Conservation (phyloP, 768 basidiomycete genomes). For the Rubroboletus pulcherrimus region DNA sequence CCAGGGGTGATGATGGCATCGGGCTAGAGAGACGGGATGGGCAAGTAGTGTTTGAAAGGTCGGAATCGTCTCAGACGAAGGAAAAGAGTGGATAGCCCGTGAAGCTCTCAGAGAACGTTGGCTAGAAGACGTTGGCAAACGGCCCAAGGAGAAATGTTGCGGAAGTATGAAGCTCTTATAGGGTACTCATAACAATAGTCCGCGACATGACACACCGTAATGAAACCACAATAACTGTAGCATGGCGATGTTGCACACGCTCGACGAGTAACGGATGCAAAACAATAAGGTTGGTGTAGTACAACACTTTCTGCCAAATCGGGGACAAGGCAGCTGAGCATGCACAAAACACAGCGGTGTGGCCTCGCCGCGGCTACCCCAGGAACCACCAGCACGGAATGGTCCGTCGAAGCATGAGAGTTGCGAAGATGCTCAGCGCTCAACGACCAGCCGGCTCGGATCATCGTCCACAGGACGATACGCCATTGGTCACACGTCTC, state of each 20-base stretch:
- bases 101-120: conserved; percentile 23
- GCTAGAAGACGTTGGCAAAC: not conserved
- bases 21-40: not conserved
- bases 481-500: not conserved
- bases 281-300: conserved; percentile 11
- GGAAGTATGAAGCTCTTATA: conserved; percentile 18
- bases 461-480: not conserved
- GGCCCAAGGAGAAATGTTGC: not conserved
- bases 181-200: conserved; percentile 12
- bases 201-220: not conserved
- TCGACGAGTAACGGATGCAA: not conserved
- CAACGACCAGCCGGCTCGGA: not conserved
- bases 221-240: not conserved
- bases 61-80: conserved; percentile 24
- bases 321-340: not conserved
- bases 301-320: conserved; percentile 21
- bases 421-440: not conserved
- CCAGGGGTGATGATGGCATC: conserved; percentile 9
- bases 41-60: not conserved
- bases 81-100: conserved; percentile 24
- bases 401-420: not conserved
- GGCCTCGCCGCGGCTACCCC: not conserved
- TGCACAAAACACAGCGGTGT: too few species aligned
- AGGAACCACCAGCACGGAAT: not conserved
- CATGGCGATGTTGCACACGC: not conserved